Evolutionary conservation across 305 asterid genomes (phyloP).

Genomic region (Euphrasia arctica): DNA sequence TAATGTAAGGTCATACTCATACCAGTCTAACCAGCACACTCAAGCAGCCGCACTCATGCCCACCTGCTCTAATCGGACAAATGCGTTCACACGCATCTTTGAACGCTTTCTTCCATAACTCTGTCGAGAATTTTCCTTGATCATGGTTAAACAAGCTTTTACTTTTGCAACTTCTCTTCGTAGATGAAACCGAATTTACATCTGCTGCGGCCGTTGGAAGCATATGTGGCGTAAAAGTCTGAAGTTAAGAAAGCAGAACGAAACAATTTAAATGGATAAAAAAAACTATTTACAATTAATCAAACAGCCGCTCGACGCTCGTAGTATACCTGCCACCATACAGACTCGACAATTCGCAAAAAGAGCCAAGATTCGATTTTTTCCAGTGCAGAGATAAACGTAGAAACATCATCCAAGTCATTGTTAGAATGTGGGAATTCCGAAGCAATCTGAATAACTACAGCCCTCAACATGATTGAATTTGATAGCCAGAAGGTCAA

Average conservation of each 20-base stretch:
- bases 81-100: slow-evolving; percentile 89
- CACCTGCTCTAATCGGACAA: slow-evolving; percentile 83
- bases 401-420: slow-evolving; percentile 58
- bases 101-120: slow-evolving; percentile 91
- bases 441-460: slow-evolving; percentile 58
- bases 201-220: slow-evolving; percentile 55
- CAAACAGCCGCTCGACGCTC: not conserved
- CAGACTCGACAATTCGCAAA: slow-evolving; percentile 75
- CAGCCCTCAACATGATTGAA: slow-evolving; percentile 83
- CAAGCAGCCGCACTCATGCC: slow-evolving; percentile 91
- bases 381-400: slow-evolving; percentile 65
- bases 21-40: slow-evolving; percentile 74
- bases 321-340: slow-evolving; percentile 92
- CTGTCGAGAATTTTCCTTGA: slow-evolving; percentile 65
- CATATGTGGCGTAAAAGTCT: slow-evolving; percentile 92
- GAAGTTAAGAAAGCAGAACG: slow-evolving; percentile 28
- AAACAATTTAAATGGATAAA: slow-evolving; percentile 15
- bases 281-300: slow-evolving; percentile 14
- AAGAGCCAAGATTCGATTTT: slow-evolving; percentile 91
- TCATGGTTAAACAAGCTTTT: slow-evolving; percentile 52
- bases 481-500: slow-evolving; percentile 91
- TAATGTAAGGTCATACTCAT: slow-evolving; percentile 17
- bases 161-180: slow-evolving; percentile 50
- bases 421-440: slow-evolving; percentile 36
- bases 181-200: slow-evolving; percentile 33